Evolutionary conservation across 2,329 filamentous ascomycete genomes (phyloP).

Genomic region (Pyrenochaeta sp.): DNA sequence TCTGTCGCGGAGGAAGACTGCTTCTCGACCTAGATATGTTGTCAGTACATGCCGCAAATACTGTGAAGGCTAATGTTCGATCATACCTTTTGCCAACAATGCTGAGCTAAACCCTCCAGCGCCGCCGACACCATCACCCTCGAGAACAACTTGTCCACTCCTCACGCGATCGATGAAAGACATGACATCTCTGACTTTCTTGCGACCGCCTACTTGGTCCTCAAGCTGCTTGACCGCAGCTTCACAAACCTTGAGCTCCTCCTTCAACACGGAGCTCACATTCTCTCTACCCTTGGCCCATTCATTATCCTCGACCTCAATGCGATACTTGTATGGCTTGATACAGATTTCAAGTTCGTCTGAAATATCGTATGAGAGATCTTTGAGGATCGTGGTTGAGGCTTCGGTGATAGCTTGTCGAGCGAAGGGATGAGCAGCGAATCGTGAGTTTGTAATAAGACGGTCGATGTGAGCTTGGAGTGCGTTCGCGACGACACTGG

Average conservation of each 20-base stretch:
- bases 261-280: slow-evolving; percentile 80
- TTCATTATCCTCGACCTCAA: slow-evolving; percentile 90
- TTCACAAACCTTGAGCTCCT: slow-evolving; percentile 86
- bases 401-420: slow-evolving; percentile 92
- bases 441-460: slow-evolving; percentile 82
- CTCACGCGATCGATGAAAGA: slow-evolving; percentile 88
- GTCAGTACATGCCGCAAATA: slow-evolving; percentile 11
- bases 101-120: slow-evolving; percentile 93
- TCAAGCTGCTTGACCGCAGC: slow-evolving; percentile 79
- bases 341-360: slow-evolving; percentile 99
- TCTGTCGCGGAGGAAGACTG: slow-evolving; percentile 90
- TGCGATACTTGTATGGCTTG: slow-evolving; percentile 98
- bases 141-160: slow-evolving; percentile 83
- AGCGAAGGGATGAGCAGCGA: slow-evolving; percentile 89
- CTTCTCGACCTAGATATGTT: slow-evolving; percentile 76
- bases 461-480: slow-evolving; percentile 84
- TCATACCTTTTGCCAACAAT: slow-evolving; percentile 80
- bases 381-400: slow-evolving; percentile 87
- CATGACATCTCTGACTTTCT: slow-evolving; percentile 90
- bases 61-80: not conserved
- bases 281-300: slow-evolving; percentile 89
- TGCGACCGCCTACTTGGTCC: slow-evolving; percentile 77
- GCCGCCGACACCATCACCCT: slow-evolving; percentile 82
- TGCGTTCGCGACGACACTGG: slow-evolving; percentile 87
- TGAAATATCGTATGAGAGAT: slow-evolving; percentile 94